Conservation (phyloP, 352 stramenopile genomes). For the Globisporangium echinulatum region DNA sequence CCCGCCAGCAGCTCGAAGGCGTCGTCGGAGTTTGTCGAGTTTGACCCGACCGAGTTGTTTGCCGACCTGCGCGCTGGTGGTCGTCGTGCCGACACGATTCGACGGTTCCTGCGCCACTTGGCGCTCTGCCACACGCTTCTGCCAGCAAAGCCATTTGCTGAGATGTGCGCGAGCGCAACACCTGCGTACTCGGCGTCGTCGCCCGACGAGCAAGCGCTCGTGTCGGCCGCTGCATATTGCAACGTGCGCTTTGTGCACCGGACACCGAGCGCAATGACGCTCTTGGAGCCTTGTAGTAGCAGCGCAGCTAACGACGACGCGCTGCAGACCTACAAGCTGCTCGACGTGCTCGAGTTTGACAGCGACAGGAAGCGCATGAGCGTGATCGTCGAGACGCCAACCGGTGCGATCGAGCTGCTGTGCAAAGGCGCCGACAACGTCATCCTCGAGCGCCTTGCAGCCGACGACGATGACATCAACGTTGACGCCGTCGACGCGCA, state of each 20-base stretch:
- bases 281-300: constrained; percentile 36
- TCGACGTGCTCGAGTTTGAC: constrained; percentile 96
- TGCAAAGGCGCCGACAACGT: constrained; percentile 83
- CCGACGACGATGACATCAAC: constrained; percentile 14
- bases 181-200: constrained; percentile 79
- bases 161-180: constrained; percentile 71
- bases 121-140: constrained; percentile 79
- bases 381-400: constrained; percentile 86
- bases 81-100: constrained; percentile 35
- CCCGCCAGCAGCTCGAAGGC: background rate
- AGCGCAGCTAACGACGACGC: constrained; percentile 5
- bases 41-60: constrained; percentile 66
- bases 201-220: constrained; percentile 73
- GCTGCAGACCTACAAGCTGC: constrained; percentile 74
- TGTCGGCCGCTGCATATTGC: constrained; percentile 65
- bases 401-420: constrained; percentile 50
- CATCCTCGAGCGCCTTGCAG: constrained; percentile 58
- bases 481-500: constrained; percentile 28
- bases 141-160: constrained; percentile 50
- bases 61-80: constrained; percentile 35
- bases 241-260: constrained; percentile 77
- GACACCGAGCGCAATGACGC: constrained; percentile 47
- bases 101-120: constrained; percentile 65
- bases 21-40: constrained; percentile 46
- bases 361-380: constrained; percentile 97